These are phyloP conservation scores for Amanita pallidorosea DNA, from an alignment of 768 basidiomycete species.

Conservation along the genomic window DNA sequence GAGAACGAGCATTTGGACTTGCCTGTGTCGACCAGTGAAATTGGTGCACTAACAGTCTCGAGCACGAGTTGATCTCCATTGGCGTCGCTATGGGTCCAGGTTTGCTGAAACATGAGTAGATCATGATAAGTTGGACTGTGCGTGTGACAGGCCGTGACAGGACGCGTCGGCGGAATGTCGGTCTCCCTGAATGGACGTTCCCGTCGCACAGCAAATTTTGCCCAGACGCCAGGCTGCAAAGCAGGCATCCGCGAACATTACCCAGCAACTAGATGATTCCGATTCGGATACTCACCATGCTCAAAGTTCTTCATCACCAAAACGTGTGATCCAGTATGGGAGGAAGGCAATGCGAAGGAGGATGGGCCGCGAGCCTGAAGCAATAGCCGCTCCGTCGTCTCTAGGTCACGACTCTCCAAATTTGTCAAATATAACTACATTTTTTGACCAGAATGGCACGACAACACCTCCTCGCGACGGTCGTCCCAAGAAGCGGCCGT, in stretches of 20 bases:
- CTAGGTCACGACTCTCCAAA: not conserved
- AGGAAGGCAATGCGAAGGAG: conserved; percentile 1
- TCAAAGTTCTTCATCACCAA: not conserved
- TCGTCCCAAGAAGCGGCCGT: not conserved
- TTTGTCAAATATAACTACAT: not conserved
- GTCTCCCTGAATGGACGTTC: not conserved
- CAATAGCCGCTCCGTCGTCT: not conserved
- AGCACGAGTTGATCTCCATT: no score
- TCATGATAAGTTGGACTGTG: no score
- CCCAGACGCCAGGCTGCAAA: conserved; percentile 5
- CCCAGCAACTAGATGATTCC: conserved; percentile 4
- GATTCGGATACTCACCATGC: not conserved
- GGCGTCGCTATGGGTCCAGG: no score
- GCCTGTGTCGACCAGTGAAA: no score
- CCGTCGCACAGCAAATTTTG: conserved; percentile 2
- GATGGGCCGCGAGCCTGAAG: not conserved
- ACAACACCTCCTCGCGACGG: not conserved
- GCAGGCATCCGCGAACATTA: conserved; percentile 4
- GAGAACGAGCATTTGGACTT: no score
- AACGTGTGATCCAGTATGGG: conserved; percentile 3
- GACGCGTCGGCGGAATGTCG: not conserved
- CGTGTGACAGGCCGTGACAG: conserved; percentile 4
- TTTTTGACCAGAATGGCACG: not conserved
- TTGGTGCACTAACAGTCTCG: no score
- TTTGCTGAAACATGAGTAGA: no score